These are phyloP conservation scores for Scenedesmus sp. DNA, from an alignment of 163 green algal species.

Conservation along the genomic window DNA sequence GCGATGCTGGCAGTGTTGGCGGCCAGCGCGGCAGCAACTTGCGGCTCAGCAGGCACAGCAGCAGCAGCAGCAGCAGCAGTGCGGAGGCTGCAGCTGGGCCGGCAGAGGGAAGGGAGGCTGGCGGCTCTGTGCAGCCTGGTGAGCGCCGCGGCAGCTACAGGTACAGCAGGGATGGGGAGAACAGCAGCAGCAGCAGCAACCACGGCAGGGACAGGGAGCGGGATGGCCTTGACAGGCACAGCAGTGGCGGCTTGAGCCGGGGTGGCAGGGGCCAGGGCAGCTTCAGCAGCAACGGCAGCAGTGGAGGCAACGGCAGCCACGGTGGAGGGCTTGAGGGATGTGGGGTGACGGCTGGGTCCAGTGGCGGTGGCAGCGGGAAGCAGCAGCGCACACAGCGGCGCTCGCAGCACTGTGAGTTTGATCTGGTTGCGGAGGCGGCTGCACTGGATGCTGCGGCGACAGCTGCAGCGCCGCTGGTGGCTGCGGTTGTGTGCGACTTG, in stretches of 20 bases:
- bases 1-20: not conserved
- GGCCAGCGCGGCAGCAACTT: conserved; percentile 28
- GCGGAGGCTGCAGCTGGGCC: not conserved
- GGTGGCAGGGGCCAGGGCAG: not conserved
- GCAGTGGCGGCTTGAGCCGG: not conserved
- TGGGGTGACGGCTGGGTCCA: not conserved
- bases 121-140: not conserved
- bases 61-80: conserved; percentile 15
- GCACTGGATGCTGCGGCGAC: conserved; percentile 37
- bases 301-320: not conserved
- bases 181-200: not conserved
- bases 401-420: conserved; percentile 5
- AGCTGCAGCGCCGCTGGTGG: conserved; percentile 30
- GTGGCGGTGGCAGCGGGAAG: not conserved
- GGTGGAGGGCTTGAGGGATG: not conserved
- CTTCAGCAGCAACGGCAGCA: not conserved
- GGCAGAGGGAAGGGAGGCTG: not conserved
- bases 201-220: not conserved
- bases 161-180: conserved; percentile 1
- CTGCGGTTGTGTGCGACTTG: conserved; percentile 50
- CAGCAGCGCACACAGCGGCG: not conserved
- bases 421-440: conserved; percentile 41
- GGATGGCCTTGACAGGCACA: not conserved
- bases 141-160: not conserved
- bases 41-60: conserved; percentile 33